Base-by-base conservation (phyloP, 176 grass and related monocot genomes). In the Panicum miliaceum region DNA sequence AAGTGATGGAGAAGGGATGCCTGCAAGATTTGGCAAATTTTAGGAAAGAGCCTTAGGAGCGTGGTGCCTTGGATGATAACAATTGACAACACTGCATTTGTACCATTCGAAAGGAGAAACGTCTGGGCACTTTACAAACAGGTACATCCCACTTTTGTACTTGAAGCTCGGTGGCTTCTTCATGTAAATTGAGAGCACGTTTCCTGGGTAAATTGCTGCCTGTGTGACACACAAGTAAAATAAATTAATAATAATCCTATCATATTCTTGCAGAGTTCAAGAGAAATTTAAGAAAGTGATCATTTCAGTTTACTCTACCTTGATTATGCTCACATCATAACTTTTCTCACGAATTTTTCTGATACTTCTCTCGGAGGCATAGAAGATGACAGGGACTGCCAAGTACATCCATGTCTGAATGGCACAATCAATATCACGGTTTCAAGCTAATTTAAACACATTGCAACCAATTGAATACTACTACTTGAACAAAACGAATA, bases 1-100 rank as follows among this genome's bases (percentile, higher is more conserved):
- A 99, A 72, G 96, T 99, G 87, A 99, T 94, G 13, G 96, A 96
- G 88, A 99, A 99, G n/a, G 96, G 96, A 87, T 99, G 96, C 93
- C 93, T 99, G 82, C 64, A 71, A 71, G 18, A 75, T 78, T 51
- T 63, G 76, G 20, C 48, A 66, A 84, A 35, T 35, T 26, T 60
- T 38, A 35, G 64, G 60, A 52, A 59, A 82, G 42, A 77, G 25
- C 47, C 29, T 79, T 77, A 53, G 25, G 50, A 43, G 26, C 26
- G 68, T 83, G 61, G 0, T 79, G 40, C 61, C 23, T 79, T 37
- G 23, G 29, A 48, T 48, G 52, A 42, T 43, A 59, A n/a, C n/a
- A n/a, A n/a, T n/a, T n/a, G n/a, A n/a, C n/a, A 12, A 43, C 13
- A 7, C 53, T 67, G 13, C 66, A 48, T 53, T 7, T n/a, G 48